Conservation (phyloP, 306 rosid species). For the Sophora flavescens region DNA sequence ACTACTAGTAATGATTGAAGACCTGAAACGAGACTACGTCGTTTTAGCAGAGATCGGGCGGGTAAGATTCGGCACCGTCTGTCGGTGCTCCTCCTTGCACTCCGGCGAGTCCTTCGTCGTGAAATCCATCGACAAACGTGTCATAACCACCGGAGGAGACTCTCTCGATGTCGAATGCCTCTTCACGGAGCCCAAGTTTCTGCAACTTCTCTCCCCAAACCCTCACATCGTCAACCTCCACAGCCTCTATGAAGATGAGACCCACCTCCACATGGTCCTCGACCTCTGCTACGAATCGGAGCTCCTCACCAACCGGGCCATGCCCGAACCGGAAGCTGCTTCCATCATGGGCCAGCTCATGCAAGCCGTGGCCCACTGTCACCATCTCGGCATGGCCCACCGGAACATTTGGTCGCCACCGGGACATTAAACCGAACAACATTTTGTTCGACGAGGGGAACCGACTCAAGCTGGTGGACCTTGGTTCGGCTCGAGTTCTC, state of each 20-base stretch:
- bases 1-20: conserved; percentile 50
- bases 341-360: conserved; percentile 58
- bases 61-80: conserved; percentile 78
- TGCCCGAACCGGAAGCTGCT: conserved; percentile 59
- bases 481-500: conserved; percentile 73
- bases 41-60: conserved; percentile 67
- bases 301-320: conserved; percentile 50
- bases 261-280: conserved; percentile 63
- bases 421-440: conserved; percentile 79
- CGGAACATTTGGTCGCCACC: too few species aligned
- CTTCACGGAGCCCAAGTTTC: conserved; percentile 64
- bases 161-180: conserved; percentile 68
- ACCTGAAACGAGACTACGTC: conserved; percentile 57
- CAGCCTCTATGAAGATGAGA: conserved; percentile 63
- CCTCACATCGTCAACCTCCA: conserved; percentile 62
- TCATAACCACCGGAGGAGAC: conserved; percentile 56
- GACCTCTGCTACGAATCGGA: conserved; percentile 66
- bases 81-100: conserved; percentile 48
- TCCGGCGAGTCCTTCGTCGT: conserved; percentile 55
- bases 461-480: conserved; percentile 58
- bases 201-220: conserved; percentile 57
- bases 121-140: conserved; percentile 65
- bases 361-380: conserved; percentile 69
- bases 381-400: conserved; percentile 69
- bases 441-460: conserved; percentile 55